These are phyloP conservation scores for Allantophomopsis cytisporea DNA, from an alignment of 2,329 filamentous ascomycete species.

Conservation along the genomic window DNA sequence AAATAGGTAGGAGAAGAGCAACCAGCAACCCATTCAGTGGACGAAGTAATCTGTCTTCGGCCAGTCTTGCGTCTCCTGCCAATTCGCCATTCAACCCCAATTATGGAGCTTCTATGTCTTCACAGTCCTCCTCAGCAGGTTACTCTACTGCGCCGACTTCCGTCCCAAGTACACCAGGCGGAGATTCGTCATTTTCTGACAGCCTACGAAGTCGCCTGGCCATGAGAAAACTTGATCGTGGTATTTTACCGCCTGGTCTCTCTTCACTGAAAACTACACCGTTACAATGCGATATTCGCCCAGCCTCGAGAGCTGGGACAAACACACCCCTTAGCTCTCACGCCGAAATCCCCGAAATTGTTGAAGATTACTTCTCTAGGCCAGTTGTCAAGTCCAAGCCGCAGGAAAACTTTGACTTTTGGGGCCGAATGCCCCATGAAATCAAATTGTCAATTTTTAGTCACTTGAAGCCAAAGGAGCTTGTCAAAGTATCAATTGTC, in stretches of 20 bases:
- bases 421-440: slow-evolving; percentile 71
- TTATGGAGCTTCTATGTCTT: slow-evolving; percentile 13
- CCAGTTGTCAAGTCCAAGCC: slow-evolving; percentile 8
- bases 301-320: slow-evolving; percentile 8
- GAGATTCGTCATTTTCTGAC: slow-evolving; percentile 12
- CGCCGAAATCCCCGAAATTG: slow-evolving; percentile 12
- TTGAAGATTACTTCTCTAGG: slow-evolving; percentile 18
- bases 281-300: slow-evolving; percentile 7
- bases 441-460: slow-evolving; percentile 66
- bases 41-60: slow-evolving; percentile 15
- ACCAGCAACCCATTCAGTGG: slow-evolving; percentile 16
- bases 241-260: neutral
- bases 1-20: slow-evolving; percentile 14
- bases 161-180: slow-evolving; percentile 11
- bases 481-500: slow-evolving; percentile 65
- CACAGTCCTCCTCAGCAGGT: slow-evolving; percentile 9
- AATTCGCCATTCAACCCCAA: slow-evolving; percentile 11
- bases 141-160: slow-evolving; percentile 18
- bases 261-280: slow-evolving; percentile 1
- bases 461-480: slow-evolving; percentile 65
- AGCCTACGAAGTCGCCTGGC: slow-evolving; percentile 4
- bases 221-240: slow-evolving; percentile 9
- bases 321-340: slow-evolving; percentile 4
- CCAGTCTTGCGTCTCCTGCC: slow-evolving; percentile 13
- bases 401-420: slow-evolving; percentile 47